phyloP scores from a whole-genome alignment of 306 rosid species.

The Quercus bicolor region DNA sequence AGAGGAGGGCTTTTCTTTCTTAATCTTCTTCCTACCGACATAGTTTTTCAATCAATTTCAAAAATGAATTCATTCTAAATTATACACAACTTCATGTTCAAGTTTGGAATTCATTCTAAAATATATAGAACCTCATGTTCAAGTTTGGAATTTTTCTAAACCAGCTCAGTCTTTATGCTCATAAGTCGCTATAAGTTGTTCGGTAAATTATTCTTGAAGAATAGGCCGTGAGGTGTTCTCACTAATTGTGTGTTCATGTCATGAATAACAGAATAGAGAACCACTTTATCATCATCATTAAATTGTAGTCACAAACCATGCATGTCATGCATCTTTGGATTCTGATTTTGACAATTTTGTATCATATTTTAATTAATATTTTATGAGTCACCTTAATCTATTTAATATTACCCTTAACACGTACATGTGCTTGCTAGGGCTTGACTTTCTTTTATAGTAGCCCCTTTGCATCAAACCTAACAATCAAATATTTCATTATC shows the following conservation, averaged over 20 bases:
- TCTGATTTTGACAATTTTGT: not conserved
- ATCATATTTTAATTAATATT: not conserved
- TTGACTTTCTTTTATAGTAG: constrained; percentile 23
- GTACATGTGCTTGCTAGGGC: constrained; percentile 1
- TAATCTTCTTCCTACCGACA: too few species aligned
- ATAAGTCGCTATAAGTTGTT: too few species aligned
- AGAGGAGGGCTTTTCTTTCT: too few species aligned
- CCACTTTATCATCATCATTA: not conserved
- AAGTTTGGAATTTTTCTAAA: too few species aligned
- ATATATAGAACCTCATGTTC: too few species aligned
- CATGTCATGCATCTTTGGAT: not conserved
- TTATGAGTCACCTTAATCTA: not conserved
- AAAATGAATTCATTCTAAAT: too few species aligned
- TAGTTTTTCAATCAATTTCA: too few species aligned
- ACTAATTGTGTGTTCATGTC: too few species aligned
- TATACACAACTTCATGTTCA: too few species aligned
- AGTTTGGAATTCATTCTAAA: too few species aligned
- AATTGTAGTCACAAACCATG: not conserved
- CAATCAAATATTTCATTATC: constrained; percentile 19
- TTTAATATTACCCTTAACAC: not conserved
- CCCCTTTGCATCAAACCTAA: constrained; percentile 24
- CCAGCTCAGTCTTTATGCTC: too few species aligned
- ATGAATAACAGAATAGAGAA: not conserved
- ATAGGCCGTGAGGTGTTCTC: too few species aligned
- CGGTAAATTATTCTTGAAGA: not conserved